A percentile compares a stretch with the other conserved stretches of the same genome.
phyloP scores from a whole-genome alignment of 345 rosid species.

The Euphorbia tirucalli region DNA sequence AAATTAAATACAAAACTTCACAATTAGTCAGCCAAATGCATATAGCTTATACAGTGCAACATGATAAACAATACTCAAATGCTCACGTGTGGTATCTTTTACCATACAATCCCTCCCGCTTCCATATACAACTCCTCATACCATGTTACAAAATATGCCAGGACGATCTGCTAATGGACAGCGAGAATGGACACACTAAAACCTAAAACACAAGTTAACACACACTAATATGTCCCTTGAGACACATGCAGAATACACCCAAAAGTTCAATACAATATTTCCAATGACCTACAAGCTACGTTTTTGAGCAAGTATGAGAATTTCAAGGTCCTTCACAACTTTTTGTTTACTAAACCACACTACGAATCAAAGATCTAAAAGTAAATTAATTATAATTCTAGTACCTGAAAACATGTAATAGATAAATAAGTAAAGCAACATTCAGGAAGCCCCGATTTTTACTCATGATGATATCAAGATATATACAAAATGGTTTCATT shows the following conservation, averaged over 20 bases:
- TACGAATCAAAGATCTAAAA: conserved; percentile 2
- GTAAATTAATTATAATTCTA: neutral
- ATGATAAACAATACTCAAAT: no score
- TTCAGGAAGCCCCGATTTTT: neutral
- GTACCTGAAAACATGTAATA: neutral
- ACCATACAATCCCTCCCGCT: neutral
- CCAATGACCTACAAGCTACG: neutral
- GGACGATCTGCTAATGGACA: neutral
- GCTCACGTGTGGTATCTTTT: neutral
- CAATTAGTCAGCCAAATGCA: neutral
- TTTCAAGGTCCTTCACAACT: neutral
- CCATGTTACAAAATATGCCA: neutral
- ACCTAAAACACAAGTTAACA: neutral
- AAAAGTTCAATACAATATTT: neutral
- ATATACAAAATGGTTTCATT: no score
- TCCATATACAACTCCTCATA: neutral
- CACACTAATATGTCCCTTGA: neutral
- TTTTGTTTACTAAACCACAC: neutral
- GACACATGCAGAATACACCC: neutral
- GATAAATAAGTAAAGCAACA: neutral
- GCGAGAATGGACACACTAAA: neutral
- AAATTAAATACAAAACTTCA: conserved; percentile 13
- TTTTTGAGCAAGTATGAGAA: neutral
- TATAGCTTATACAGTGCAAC: neutral
- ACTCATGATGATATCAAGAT: neutral